phyloP scores from a whole-genome alignment of 2,329 filamentous ascomycete genomes.

The Sarocladium kiliense region DNA sequence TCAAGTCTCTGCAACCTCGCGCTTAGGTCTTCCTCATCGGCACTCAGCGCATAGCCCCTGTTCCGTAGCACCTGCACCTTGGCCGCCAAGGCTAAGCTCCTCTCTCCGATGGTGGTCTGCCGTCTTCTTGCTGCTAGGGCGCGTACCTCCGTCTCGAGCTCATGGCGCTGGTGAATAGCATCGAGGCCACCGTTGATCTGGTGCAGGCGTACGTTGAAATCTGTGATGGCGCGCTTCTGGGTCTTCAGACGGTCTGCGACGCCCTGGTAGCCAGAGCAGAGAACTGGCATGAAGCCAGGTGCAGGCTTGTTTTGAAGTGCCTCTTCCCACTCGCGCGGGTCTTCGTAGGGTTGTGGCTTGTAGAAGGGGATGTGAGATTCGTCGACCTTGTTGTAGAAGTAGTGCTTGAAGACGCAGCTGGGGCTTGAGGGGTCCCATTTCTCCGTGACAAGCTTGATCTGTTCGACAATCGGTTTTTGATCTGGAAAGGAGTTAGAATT shows the following conservation, averaged over 20 bases:
- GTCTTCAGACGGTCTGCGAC: conserved; percentile 67
- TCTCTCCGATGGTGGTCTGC: conserved; percentile 67
- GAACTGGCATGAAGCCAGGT: conserved; percentile 69
- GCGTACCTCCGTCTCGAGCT: conserved; percentile 69
- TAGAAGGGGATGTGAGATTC: conserved; percentile 72
- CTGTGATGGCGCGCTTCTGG: conserved; percentile 63
- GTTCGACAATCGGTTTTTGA: conserved; percentile 70
- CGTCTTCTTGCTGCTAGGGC: conserved; percentile 67
- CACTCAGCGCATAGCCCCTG: conserved; percentile 73
- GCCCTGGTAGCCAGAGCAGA: conserved; percentile 68
- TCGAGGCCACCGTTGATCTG: conserved; percentile 73
- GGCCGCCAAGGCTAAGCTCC: conserved; percentile 69
- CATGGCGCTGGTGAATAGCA: conserved; percentile 68
- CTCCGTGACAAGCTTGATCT: conserved; percentile 62
- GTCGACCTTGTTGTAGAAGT: conserved; percentile 83
- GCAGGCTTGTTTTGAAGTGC: conserved; percentile 75
- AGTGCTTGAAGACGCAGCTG: conserved; percentile 72
- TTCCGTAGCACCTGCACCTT: conserved; percentile 79
- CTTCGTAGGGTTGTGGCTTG: conserved; percentile 63
- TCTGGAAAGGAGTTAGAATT: conserved; percentile 21
- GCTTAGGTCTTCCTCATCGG: conserved; percentile 73
- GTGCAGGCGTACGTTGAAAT: conserved; percentile 68
- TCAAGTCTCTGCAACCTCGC: conserved; percentile 66
- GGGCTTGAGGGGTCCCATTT: conserved; percentile 70
- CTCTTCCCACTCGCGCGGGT: conserved; percentile 77